A percentile compares a stretch with the other conserved stretches of the same genome.
These are phyloP conservation scores for Cryptococcus maquisensis DNA, from an alignment of 1,284 basidiomycete genomes.

Conservation along the genomic window DNA sequence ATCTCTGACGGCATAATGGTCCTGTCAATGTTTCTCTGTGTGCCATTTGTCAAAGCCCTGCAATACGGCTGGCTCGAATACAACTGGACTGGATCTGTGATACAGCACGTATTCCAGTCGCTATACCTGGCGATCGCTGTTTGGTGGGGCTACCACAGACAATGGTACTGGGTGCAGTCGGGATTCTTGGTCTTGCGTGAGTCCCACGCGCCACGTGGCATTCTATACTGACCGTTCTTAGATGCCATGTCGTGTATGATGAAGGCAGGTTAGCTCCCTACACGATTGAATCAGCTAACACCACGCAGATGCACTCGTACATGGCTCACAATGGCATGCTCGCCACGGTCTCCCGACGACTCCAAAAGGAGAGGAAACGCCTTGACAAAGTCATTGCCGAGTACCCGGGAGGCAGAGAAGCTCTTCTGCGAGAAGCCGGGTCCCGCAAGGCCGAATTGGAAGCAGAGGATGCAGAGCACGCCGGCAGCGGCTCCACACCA, in stretches of 20 bases:
- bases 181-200: conserved; percentile 84
- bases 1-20: conserved; percentile 80
- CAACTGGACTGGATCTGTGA: conserved; percentile 63
- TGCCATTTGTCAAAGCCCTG: conserved; percentile 76
- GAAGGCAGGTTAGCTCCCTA: conserved; percentile 32
- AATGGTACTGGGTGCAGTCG: conserved; percentile 98
- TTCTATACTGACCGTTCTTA: conserved; percentile 12
- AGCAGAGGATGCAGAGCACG: conserved; percentile 33
- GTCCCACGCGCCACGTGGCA: conserved; percentile 6
- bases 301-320: conserved; percentile 73
- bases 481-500: conserved; percentile 38
- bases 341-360: conserved; percentile 52
- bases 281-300: neutral
- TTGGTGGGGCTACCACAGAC: conserved; percentile 54
- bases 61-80: conserved; percentile 73
- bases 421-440: conserved; percentile 35
- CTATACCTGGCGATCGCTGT: conserved; percentile 65
- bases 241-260: conserved; percentile 47
- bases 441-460: conserved; percentile 26
- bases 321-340: conserved; percentile 84
- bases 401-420: conserved; percentile 37
- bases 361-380: conserved; percentile 34
- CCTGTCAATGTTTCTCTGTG: conserved; percentile 64
- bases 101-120: conserved; percentile 77
- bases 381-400: conserved; percentile 32